These are phyloP conservation scores for Alternaria gaisen DNA, from an alignment of 2,329 filamentous ascomycete species.

Conservation along the genomic window DNA sequence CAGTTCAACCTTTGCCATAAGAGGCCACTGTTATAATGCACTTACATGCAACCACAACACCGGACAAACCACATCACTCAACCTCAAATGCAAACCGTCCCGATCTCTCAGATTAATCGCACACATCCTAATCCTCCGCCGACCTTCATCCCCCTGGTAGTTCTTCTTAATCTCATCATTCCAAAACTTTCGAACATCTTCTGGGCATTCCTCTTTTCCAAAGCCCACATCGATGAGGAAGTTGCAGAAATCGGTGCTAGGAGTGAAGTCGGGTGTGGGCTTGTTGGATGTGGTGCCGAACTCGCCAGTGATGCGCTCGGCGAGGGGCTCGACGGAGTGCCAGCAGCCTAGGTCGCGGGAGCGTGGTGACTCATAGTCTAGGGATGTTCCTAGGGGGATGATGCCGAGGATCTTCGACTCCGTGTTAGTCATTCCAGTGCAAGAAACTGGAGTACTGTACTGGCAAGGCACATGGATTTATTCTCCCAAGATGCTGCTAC, in stretches of 20 bases:
- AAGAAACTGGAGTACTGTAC: background rate
- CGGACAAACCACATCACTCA: conserved; percentile 60
- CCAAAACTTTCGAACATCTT: conserved; percentile 56
- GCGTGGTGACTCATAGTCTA: conserved; percentile 59
- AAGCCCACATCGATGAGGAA: conserved; percentile 60
- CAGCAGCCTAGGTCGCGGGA: conserved; percentile 59
- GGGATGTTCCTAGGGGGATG: conserved; percentile 62
- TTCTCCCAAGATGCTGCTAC: background rate
- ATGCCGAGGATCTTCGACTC: conserved; percentile 58
- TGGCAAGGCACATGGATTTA: background rate
- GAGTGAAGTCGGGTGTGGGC: conserved; percentile 55
- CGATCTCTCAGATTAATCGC: conserved; percentile 59
- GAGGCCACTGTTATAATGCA: background rate
- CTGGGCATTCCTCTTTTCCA: conserved; percentile 51
- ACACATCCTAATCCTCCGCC: conserved; percentile 59
- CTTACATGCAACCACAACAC: conserved; percentile 61
- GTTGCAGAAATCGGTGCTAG: conserved; percentile 54
- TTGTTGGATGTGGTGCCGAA: conserved; percentile 50
- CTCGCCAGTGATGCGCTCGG: conserved; percentile 45
- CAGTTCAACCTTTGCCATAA: background rate
- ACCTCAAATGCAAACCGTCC: conserved; percentile 57
- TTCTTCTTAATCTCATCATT: conserved; percentile 54
- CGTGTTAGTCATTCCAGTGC: background rate
- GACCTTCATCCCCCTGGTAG: conserved; percentile 61
- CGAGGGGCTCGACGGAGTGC: conserved; percentile 52